These are phyloP conservation scores for Chrysochromulina parva DNA, from an alignment of 78 protist genomes.

Conservation along the genomic window DNA sequence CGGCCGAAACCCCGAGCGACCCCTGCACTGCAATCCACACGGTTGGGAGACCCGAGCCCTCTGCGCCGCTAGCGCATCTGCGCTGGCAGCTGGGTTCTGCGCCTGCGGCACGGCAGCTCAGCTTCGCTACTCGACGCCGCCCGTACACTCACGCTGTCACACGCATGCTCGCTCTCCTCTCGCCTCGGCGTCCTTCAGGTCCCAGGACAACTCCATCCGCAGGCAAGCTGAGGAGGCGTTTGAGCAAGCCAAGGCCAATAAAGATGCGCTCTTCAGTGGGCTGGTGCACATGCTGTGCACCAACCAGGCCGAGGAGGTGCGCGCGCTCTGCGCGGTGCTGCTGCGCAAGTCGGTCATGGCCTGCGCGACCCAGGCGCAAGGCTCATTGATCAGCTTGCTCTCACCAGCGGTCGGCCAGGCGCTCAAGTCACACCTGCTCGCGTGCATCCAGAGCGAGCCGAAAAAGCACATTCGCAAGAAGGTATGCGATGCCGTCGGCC, in stretches of 20 bases:
- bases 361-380: neutral
- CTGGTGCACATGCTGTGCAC: neutral
- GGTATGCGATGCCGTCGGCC: conserved; percentile 3
- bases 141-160: no score
- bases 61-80: no score
- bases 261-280: neutral
- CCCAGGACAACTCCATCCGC: neutral
- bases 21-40: no score
- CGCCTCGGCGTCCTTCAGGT: neutral
- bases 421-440: neutral
- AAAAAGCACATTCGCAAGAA: neutral
- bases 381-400: neutral
- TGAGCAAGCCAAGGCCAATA: neutral
- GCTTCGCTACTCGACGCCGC: no score
- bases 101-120: no score
- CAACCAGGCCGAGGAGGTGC: neutral
- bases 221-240: neutral
- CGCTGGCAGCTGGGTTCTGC: no score
- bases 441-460: neutral
- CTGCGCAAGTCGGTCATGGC: neutral
- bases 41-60: no score
- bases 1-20: no score
- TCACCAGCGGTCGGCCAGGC: neutral
- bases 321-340: neutral
- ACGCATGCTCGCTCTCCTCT: no score